Evolutionary conservation across 441 rosid genomes (phyloP), one percentile per base, ranked within the genome.

Genomic region (Isatis lusitanica): DNA sequence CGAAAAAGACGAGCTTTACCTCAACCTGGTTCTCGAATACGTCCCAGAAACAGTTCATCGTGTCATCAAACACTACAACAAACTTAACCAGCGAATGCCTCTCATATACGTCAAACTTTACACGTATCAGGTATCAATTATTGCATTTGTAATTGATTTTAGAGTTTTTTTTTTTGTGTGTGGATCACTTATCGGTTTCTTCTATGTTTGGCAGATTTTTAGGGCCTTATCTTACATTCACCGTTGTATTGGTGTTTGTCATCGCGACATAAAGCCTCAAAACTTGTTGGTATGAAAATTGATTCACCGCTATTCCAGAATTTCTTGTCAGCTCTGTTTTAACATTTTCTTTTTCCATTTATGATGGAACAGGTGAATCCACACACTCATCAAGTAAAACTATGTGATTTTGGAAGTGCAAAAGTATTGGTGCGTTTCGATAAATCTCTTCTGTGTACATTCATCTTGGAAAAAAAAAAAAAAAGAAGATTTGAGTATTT

Each of bases 221-320:
- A 88, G 98, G 77, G 88, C 97, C 24, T 82, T 95, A 84, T 86
- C 93, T 17, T 95, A 90, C 75, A 87, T 92, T 76, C 99, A 95
- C 80, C 75, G 87, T 43, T 76, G 89, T 53, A 88, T 90, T 82
- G 97, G 97, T 48, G 93, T 92, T 51, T 94, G 99, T 68, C 99
- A 94, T 78, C 89, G 98, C n/a, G 99, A 94, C 82, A 89, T 95
- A 35, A 95, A 95, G 79, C 99, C 99, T 63, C 99, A 92, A 79
- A 95, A 92, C 83, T 92, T 95, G 81, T 80, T 94, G 94, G 99
- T 94, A 84, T 58, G 85, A 31, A 55, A 40, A 31, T 1, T 3
- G 16, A 4, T 15, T n/a, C 24, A 57, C 40, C 3, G 11, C 16
- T 28, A 30, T 28, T 28, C 60, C 9, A 9, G 0, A 57, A 16